phyloP scores from a whole-genome alignment of 225 moss, liverwort and hornwort genomes.

The Rhytidiadelphus loreus region DNA sequence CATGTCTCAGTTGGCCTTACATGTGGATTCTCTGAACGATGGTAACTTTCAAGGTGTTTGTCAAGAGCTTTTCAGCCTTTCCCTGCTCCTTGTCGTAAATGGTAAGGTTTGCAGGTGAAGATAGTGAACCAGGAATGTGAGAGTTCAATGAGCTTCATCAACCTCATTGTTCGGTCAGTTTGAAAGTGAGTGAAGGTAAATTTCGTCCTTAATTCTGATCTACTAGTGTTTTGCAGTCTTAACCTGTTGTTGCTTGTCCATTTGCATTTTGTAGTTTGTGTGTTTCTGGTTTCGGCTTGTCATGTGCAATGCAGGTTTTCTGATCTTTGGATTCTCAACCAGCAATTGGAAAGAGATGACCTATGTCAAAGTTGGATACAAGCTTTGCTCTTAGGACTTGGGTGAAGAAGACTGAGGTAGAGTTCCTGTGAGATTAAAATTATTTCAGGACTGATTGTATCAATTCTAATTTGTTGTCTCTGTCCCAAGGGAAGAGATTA shows the following conservation, averaged over 20 bases:
- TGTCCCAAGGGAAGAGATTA: neutral
- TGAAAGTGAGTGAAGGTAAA: neutral
- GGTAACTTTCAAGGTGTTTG: neutral
- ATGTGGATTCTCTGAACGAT: neutral
- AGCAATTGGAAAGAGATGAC: neutral
- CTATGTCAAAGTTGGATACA: neutral
- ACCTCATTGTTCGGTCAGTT: neutral
- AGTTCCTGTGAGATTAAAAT: neutral
- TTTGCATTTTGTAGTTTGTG: neutral
- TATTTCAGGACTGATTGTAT: neutral
- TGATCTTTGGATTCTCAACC: neutral
- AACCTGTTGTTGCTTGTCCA: neutral
- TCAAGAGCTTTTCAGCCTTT: neutral
- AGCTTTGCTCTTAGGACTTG: neutral
- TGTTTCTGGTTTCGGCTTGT: neutral
- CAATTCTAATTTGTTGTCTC: neutral
- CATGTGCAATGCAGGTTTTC: slow-evolving; percentile 2
- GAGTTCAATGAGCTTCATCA: neutral
- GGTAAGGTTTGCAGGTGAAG: slow-evolving; percentile 8
- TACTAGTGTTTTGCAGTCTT: neutral
- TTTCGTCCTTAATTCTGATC: neutral
- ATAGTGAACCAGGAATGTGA: neutral
- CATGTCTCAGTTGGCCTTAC: neutral
- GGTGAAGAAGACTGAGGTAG: neutral
- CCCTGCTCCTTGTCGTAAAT: neutral